phyloP scores from a whole-genome alignment of 805 yeast genomes.

The Candida golubevii region DNA sequence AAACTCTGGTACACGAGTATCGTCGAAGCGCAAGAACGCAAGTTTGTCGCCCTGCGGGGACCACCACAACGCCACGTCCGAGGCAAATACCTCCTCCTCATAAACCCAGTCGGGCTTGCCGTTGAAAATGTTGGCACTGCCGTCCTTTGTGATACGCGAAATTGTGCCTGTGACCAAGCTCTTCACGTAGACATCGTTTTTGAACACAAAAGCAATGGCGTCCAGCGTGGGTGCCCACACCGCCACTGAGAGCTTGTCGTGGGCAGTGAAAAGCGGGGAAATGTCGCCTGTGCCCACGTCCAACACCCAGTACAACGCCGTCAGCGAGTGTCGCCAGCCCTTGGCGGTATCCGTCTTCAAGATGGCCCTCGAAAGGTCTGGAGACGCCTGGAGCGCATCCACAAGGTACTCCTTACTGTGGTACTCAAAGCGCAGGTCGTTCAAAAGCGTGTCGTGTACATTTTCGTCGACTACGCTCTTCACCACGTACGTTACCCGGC shows the following conservation, averaged over 20 bases:
- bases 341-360: constrained; percentile 57
- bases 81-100: constrained; percentile 80
- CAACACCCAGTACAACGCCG: constrained; percentile 18
- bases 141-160: constrained; percentile 61
- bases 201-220: constrained; percentile 59
- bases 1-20: constrained; percentile 66
- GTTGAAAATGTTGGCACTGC: constrained; percentile 66
- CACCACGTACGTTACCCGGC: constrained; percentile 47
- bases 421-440: constrained; percentile 43
- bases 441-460: constrained; percentile 45
- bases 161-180: constrained; percentile 27
- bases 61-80: constrained; percentile 82
- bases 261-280: constrained; percentile 9
- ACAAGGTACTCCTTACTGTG: constrained; percentile 41
- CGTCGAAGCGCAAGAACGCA: constrained; percentile 65
- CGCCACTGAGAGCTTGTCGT: constrained; percentile 32
- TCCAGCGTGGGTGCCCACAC: constrained; percentile 73
- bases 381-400: constrained; percentile 58
- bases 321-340: constrained; percentile 29
- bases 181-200: constrained; percentile 65
- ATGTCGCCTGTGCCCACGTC: constrained; percentile 14
- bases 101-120: constrained; percentile 95
- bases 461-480: constrained; percentile 46
- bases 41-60: constrained; percentile 66
- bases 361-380: constrained; percentile 56